A percentile compares a stretch with the other conserved stretches of the same genome.
Conservation (phyloP, 2,329 filamentous ascomycete genomes). For the Pseudocercospora macadamiae region DNA sequence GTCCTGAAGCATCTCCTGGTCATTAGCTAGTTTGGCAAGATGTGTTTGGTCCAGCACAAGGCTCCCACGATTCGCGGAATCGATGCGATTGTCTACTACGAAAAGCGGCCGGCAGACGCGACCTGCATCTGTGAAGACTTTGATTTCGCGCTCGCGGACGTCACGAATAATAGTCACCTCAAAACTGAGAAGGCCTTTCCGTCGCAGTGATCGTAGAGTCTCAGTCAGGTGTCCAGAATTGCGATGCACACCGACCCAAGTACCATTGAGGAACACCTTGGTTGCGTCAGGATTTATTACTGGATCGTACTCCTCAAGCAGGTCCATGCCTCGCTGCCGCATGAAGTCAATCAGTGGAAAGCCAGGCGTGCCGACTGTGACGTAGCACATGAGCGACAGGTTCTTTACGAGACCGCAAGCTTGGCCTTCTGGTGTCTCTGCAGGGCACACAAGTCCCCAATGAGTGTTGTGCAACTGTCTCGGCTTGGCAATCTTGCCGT, state of each 20-base stretch:
- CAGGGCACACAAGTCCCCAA: conserved; percentile 96
- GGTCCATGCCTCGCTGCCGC: conserved; percentile 93
- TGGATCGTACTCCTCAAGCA: conserved; percentile 83
- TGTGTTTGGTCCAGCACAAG: conserved; percentile 85
- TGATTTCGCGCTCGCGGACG: conserved; percentile 96
- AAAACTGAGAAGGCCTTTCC: conserved; percentile 81
- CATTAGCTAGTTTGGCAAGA: conserved; percentile 73
- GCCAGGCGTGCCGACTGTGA: conserved; percentile 90
- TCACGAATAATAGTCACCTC: conserved; percentile 95
- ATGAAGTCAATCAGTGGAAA: conserved; percentile 94
- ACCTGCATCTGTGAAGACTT: conserved; percentile 96
- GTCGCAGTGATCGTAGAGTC: conserved; percentile 42
- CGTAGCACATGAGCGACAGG: conserved; percentile 95
- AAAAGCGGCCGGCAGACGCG: conserved; percentile 93
- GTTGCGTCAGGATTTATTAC: conserved; percentile 80
- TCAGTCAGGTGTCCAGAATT: conserved; percentile 84
- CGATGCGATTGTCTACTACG: conserved; percentile 83
- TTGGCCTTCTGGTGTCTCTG: conserved; percentile 96
- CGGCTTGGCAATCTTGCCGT: conserved; percentile 97
- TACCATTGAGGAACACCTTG: conserved; percentile 97
- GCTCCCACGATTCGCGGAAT: conserved; percentile 73
- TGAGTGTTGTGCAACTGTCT: conserved; percentile 98
- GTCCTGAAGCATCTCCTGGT: conserved; percentile 58
- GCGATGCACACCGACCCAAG: conserved; percentile 94
- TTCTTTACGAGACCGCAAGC: conserved; percentile 99